Evolutionary conservation across 2,329 filamentous ascomycete species (phyloP).

Genomic region (Claviceps maximensis): DNA sequence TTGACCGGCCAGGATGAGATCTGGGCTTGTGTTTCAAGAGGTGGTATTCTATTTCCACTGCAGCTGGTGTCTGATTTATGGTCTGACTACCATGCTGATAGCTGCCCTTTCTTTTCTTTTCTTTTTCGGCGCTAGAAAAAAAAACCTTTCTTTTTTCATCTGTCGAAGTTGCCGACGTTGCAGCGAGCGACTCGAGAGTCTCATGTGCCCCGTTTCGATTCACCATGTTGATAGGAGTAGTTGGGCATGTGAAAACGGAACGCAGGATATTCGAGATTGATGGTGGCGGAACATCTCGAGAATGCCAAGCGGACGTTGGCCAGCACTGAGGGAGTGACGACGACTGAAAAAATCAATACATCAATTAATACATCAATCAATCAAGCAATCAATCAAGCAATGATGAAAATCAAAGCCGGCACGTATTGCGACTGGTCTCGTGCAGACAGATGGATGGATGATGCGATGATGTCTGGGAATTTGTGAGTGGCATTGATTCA

Average conservation of each 20-base stretch:
- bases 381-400: too few relatives aligned
- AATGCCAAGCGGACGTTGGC: background rate
- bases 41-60: background rate
- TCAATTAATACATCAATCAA: too few relatives aligned
- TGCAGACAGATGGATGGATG: background rate
- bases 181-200: background rate
- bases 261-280: background rate
- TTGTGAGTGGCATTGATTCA: too few relatives aligned
- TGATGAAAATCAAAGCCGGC: background rate
- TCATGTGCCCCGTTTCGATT: background rate
- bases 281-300: background rate
- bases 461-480: background rate
- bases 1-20: background rate
- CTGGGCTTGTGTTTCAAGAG: background rate
- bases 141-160: background rate
- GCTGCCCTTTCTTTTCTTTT: background rate
- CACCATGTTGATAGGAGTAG: background rate
- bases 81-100: background rate
- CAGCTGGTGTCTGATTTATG: too few relatives aligned
- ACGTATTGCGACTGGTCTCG: background rate
- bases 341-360: background rate
- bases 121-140: background rate
- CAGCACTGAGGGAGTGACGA: background rate
- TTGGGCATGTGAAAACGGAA: background rate
- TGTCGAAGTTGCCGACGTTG: background rate